Conservation (phyloP, 495 filamentous ascomycete species). For the Sphaerosporella brunnea region DNA sequence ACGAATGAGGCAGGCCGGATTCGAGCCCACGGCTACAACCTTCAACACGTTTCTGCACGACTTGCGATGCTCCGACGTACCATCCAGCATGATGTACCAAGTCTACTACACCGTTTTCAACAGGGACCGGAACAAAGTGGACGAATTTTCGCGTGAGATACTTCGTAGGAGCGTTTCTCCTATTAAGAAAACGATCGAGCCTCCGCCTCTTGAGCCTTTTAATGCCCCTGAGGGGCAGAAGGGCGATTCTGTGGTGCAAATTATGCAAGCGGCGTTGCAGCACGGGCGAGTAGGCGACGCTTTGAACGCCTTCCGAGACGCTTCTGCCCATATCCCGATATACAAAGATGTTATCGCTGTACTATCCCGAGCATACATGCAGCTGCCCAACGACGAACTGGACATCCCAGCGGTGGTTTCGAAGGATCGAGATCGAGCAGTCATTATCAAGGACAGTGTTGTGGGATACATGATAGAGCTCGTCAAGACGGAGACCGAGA, state of each 20-base stretch:
- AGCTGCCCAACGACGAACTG: neutral
- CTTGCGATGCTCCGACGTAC: constrained; percentile 9
- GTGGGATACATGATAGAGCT: neutral
- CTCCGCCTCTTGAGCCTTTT: neutral
- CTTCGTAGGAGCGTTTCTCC: neutral
- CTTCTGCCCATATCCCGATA: neutral
- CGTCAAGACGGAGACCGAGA: neutral
- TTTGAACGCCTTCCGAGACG: constrained; percentile 2
- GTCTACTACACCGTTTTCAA: constrained; percentile 5
- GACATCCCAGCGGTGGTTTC: neutral
- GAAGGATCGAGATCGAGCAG: neutral
- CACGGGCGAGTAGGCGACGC: neutral
- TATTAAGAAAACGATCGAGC: neutral
- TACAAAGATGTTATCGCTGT: neutral
- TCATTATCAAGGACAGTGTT: neutral
- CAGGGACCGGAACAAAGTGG: neutral
- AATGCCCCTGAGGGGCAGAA: neutral
- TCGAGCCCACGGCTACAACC: constrained; percentile 15
- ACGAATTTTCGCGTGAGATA: constrained; percentile 3
- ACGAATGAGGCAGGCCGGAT: constrained; percentile 14
- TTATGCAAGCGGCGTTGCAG: neutral
- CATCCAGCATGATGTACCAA: neutral
- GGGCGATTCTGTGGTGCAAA: neutral
- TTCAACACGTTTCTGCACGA: constrained; percentile 21
- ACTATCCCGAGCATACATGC: neutral